Percentiles rank a stretch among this genome's conserved stretches.
Conservation (phyloP, 371 early-diverging fungal species). For the Mortierella sp. region DNA sequence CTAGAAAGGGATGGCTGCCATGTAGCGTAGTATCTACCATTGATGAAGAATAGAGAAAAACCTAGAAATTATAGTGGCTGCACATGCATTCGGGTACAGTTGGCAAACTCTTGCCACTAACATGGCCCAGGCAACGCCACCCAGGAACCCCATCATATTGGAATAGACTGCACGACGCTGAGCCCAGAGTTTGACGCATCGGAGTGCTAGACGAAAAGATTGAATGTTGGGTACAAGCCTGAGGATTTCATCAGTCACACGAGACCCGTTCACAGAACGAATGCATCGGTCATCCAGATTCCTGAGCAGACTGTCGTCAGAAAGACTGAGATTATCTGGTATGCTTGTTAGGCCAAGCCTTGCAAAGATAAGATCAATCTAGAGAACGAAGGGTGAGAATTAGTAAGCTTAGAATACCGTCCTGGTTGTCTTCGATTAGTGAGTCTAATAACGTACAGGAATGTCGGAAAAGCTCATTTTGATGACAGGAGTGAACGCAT, state of each 20-base stretch:
- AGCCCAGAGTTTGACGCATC: conserved; percentile 99
- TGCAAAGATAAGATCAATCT: conserved; percentile 99
- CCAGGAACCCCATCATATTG: conserved; percentile 98
- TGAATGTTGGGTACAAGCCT: conserved; percentile 94
- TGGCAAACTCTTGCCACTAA: conserved; percentile 98
- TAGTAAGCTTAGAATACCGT: background rate
- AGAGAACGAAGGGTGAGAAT: background rate
- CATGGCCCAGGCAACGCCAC: conserved; percentile 99
- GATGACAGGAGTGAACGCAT: conserved; percentile 99
- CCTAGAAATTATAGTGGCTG: conserved; percentile 87
- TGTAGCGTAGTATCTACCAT: conserved; percentile 72
- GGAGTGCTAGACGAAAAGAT: conserved; percentile 91
- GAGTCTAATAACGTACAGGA: conserved; percentile 69
- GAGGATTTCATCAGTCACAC: conserved; percentile 99
- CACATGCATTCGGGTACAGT: conserved; percentile 96
- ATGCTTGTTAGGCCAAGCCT: conserved; percentile 83
- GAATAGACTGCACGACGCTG: conserved; percentile 95
- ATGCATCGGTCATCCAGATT: conserved; percentile 96
- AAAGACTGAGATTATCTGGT: conserved; percentile 90
- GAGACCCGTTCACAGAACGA: conserved; percentile 97
- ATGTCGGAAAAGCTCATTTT: conserved; percentile 95
- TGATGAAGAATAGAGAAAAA: conserved; percentile 93
- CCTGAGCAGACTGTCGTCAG: conserved; percentile 90
- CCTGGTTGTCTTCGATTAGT: too few relatives aligned
- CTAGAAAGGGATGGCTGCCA: background rate